Evolutionary conservation across 1,284 basidiomycete species (phyloP), one percentile per base, ranked within the genome.

Genomic region (Wolfiporia cocos): DNA sequence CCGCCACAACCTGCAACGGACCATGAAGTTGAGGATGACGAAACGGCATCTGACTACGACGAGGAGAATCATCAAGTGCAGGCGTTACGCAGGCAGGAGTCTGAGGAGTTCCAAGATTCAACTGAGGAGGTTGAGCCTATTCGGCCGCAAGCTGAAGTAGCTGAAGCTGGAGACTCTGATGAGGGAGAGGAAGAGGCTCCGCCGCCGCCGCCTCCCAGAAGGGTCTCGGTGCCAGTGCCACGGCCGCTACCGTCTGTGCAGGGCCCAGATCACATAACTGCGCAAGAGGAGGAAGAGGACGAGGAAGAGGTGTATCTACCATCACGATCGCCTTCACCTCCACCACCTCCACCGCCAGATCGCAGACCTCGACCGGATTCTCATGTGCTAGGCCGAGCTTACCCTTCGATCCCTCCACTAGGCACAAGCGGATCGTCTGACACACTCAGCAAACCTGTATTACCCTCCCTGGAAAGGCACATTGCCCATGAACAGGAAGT

Each of bases 401-500:
- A 19, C 37, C 14, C 41, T 33, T 22, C 43, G 22, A 2, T 40
- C 31, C 30, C 32, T 34, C 32, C 7, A n/a, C n/a, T n/a, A n/a
- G n/a, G n/a, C n/a, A n/a, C n/a, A n/a, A n/a, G n/a, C n/a, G n/a
- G n/a, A n/a, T n/a, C n/a, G n/a, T n/a, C n/a, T n/a, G n/a, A n/a
- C n/a, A 7, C 35, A 6, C 22, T 20, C 18, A 37, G 11, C 15
- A 41, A 20, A 21, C 20, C n/a, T 18, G 30, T n/a, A 6, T 17
- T 18, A 20, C 3, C 30, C 17, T 6, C 32, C 31, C 21, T 32
- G 15, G 20, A 5, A 2, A n/a, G 20, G 7, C 37, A 28, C 2
- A 23, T 18, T 11, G 17, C 22, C 11, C 15, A 26, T 9, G 62
- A 60, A 35, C 52, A 60, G 20, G 78, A 81, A 47, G 53, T 81